These are phyloP conservation scores for Pichia sp. DNA, from an alignment of 1,139 yeast species.

Conservation along the genomic window DNA sequence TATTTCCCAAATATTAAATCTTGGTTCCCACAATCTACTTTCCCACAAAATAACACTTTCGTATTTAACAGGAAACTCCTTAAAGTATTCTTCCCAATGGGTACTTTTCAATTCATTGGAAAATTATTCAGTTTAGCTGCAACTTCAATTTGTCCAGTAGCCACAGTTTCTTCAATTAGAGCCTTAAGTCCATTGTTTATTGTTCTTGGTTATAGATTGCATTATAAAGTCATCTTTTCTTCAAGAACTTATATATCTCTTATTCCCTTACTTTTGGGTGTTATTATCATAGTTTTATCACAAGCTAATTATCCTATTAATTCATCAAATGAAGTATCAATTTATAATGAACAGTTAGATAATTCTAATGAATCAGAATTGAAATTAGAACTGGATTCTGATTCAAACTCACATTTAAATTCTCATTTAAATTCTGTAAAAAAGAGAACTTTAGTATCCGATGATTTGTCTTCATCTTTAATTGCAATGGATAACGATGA, in stretches of 20 bases:
- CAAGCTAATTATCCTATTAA: slow-evolving; percentile 17
- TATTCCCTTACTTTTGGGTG: slow-evolving; percentile 72
- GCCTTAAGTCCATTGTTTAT: slow-evolving; percentile 83
- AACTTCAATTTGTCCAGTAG: slow-evolving; percentile 78
- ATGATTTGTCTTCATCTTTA: too few species aligned
- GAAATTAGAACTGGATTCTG: too few species aligned
- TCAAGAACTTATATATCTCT: slow-evolving; percentile 66
- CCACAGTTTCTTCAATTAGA: slow-evolving; percentile 84
- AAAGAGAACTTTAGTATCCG: too few species aligned
- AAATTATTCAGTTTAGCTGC: slow-evolving; percentile 84
- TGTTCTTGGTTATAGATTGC: slow-evolving; percentile 62
- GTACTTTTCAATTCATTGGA: slow-evolving; percentile 82
- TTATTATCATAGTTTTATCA: slow-evolving; percentile 60
- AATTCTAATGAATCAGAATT: not conserved
- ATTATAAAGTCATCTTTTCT: slow-evolving; percentile 55
- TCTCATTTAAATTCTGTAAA: too few species aligned
- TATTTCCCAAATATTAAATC: slow-evolving; percentile 11
- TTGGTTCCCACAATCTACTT: slow-evolving; percentile 22
- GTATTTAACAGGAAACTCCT: slow-evolving; percentile 27
- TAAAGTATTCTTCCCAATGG: slow-evolving; percentile 80
- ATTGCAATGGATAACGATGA: not conserved
- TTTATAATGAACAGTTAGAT: slow-evolving; percentile 10
- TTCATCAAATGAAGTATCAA: slow-evolving; percentile 7
- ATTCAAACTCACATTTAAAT: too few species aligned
- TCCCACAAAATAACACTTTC: slow-evolving; percentile 16